Conservation (phyloP, 2,329 filamentous ascomycete genomes). For the Balansia obtecta region DNA sequence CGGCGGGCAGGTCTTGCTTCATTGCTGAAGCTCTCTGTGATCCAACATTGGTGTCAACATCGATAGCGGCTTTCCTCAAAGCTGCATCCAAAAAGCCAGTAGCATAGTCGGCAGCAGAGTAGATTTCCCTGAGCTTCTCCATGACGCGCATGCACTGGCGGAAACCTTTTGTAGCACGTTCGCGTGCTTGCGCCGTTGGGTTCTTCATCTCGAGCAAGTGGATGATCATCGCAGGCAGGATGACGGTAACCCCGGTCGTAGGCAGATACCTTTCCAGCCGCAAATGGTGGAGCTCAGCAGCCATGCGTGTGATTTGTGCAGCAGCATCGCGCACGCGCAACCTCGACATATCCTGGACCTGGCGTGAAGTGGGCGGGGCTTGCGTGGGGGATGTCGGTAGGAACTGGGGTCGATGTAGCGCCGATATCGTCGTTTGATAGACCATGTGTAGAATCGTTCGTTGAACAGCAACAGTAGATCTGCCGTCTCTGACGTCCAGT, state of each 20-base stretch:
- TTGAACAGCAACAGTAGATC: conserved; percentile 53
- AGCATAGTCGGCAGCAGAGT: conserved; percentile 91
- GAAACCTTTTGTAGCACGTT: conserved; percentile 67
- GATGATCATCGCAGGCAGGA: conserved; percentile 86
- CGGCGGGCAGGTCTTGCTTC: conserved; percentile 21
- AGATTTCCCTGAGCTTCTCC: conserved; percentile 75
- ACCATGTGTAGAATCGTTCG: conserved; percentile 86
- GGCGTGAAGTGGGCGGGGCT: conserved; percentile 41
- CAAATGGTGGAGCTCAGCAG: conserved; percentile 59
- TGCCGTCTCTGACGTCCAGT: conserved; percentile 46
- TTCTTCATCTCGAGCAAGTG: conserved; percentile 89
- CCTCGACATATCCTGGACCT: conserved; percentile 72
- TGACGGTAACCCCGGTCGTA: conserved; percentile 80
- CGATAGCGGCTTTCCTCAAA: conserved; percentile 74
- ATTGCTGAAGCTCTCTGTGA: conserved; percentile 22
- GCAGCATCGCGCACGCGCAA: conserved; percentile 75
- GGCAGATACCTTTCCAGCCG: conserved; percentile 70
- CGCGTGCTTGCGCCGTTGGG: conserved; percentile 56
- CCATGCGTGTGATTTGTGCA: conserved; percentile 73
- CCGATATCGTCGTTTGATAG: conserved; percentile 83
- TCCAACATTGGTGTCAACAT: conserved; percentile 35
- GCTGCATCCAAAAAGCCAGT: conserved; percentile 88
- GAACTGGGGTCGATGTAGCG: conserved; percentile 83
- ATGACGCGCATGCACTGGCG: conserved; percentile 88
- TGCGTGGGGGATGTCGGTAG: conserved; percentile 56